Base-by-base conservation (phyloP, 2,329 filamentous ascomycete species). In the Sclerotinia sclerotiorum region DNA sequence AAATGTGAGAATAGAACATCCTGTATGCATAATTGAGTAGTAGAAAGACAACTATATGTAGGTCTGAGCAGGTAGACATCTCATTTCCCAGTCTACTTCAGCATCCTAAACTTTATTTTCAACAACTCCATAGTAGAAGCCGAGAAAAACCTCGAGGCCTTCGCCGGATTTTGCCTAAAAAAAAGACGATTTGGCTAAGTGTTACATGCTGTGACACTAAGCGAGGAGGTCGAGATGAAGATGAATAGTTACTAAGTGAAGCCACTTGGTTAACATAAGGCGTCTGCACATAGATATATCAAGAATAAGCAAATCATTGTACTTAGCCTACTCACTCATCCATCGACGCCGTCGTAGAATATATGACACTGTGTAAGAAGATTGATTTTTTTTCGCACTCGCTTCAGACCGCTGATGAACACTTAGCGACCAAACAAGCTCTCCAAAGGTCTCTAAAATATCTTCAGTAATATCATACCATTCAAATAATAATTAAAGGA, bases 401-500 rank as follows among this genome's bases (percentile, higher is more conserved):
- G 10, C 44, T 19, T 35, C 44, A 61, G 35, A 6, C 15, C 13
- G 13, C 29, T 24, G 8, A 15, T 24, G 10, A 48, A 48, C 29
- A 35, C 13, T 61, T 24, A 6, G 6, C 27, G 10, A 35, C 8
- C 5, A 19, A 24, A 32, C 2, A 24, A 5, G 19, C 8, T 35
- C 32, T 17, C 5, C 17, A 11, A 1, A 24, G 21, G 1, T 35
- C 29, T 61, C 48, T 19, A 8, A 2, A 24, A 11, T 19, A 17
- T 8, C 19, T 3, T 19, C 1, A 10, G 21, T 35, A 19, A 0
- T 13, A 7, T 11, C 7, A 24, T n/a, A 19, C 2, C 1, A 0
- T 19, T 24, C 10, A 10, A 24, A 11, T n/a, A 13, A 24, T 1
- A 19, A 7, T 24, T 19, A n/a, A 19, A 24, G 21, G 5, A 6